These are phyloP conservation scores for Rhamnella rubrinervis DNA, from an alignment of 331 rosid species.

Conservation along the genomic window DNA sequence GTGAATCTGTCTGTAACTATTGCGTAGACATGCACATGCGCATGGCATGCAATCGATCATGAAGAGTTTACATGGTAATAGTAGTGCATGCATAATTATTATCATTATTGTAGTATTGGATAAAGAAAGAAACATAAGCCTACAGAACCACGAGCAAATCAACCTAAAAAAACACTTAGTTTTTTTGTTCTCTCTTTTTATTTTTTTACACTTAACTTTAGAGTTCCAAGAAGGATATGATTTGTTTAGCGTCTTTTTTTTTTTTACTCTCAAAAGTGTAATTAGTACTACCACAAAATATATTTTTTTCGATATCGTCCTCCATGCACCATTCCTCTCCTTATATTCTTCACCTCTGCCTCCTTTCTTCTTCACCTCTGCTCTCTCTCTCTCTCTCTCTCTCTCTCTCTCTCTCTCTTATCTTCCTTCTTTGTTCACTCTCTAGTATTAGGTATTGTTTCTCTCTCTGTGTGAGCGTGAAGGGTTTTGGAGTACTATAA, in stretches of 20 bases:
- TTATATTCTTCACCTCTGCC: constrained; percentile 45
- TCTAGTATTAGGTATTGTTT: background rate
- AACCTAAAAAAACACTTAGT: constrained; percentile 38
- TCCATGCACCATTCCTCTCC: constrained; percentile 15
- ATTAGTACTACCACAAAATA: constrained; percentile 34
- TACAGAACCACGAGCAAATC: constrained; percentile 37
- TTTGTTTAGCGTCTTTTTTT: constrained; percentile 31
- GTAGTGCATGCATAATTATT: background rate
- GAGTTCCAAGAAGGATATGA: constrained; percentile 63
- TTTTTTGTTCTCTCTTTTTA: constrained; percentile 6
- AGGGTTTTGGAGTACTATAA: background rate
- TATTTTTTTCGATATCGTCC: constrained; percentile 24
- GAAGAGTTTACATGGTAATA: background rate
- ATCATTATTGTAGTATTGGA: background rate
- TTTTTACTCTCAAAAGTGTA: constrained; percentile 29
- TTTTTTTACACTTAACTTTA: constrained; percentile 25
- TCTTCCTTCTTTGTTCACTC: background rate
- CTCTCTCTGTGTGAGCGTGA: background rate
- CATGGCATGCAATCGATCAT: background rate
- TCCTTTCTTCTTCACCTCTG: constrained; percentile 16
- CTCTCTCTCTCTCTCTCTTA: constrained; percentile 6
- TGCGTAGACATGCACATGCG: background rate
- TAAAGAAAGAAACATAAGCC: constrained; percentile 10
- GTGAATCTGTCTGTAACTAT: too few relatives aligned
- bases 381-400: constrained; percentile 14